Base-by-base conservation (phyloP, 2,329 filamentous ascomycete genomes). In the Aquanectria penicillioides region DNA sequence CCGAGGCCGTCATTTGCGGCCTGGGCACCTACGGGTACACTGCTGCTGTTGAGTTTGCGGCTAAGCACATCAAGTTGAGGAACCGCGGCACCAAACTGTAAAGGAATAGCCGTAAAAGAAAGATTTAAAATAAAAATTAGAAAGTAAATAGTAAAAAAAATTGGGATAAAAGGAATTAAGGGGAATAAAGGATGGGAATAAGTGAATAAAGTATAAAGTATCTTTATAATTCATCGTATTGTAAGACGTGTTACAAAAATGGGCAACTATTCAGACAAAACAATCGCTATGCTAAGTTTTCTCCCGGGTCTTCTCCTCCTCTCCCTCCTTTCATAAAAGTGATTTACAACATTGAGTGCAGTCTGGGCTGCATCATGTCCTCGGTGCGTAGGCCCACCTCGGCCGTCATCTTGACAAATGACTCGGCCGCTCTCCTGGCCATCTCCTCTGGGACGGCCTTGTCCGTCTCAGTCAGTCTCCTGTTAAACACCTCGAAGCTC, bases 1-100 rank as follows among this genome's bases (percentile, higher is more conserved):
- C 91, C 0, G 83, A 84, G 22, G 91, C 87, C 0, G 87, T 93
- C 8, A 87, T 94, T 56, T 89, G 87, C 65, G 91, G 91, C 0
- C 65, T 94, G 71, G 88, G 88, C 0, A 80, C 81, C 13, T 87
- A 79, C 72, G 86, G 87, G 31, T 90, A 89, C 67, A 80, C 79
- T 50, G 86, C 83, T 22, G 86, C 87, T 1, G 73, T 90, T 54
- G 86, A 89, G 71, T 83, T 79, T 71, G 79, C 74, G 13, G 77
- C 71, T 8, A 78, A 76, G 71, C 78, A 83, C 69, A 62, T 84
- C 68, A 82, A 80, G 71, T 63, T 75, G 23, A 77, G 73, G 68
- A 70, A 71, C 4, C 25, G 25, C 4, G n/a, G n/a, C n/a, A 18
- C 57, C 23, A 61, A 55, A 47, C 36, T 61, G 59, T 62, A 55